Base-by-base conservation (phyloP, 2,329 filamentous ascomycete genomes). In the Aspergillus glaucus region DNA sequence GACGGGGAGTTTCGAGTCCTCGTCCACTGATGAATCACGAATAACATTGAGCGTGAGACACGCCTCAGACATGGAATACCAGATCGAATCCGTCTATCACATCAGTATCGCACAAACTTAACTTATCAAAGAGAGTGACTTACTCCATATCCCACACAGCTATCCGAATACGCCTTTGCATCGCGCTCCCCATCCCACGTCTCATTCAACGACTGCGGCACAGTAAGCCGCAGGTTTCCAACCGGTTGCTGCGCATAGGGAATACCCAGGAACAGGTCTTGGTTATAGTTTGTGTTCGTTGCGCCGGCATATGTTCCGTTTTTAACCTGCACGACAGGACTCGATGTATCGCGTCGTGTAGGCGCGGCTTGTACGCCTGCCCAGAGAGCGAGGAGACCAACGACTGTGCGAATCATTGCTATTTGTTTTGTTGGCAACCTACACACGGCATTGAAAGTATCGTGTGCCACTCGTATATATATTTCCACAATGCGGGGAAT, bases 21-120 rank as follows among this genome's bases (percentile, higher is more conserved):
- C 52, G 7, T 68, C 61, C 4, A 74, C 66, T 21, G 58, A 55
- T 50, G 65, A 59, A 5, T 75, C 74, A 3, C 81, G 74, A 22
- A 85, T 68, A 6, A 86, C 73, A 55, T 84, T 85, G 51, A 85
- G 66, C 41, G 79, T 81, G 3, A 85, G 70, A 52, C 82, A 85
- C 56, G 84, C 78, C 56, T 85, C 82, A 3, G 59, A 64, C 36
- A 55, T 56, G 4, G 57, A 9, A 70, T 60, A 70, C 63, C 52
- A 68, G 51, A 61, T 73, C 53, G 51, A 64, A 44, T 64, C 62
- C 6, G 62, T 55, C 66, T 66, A 49, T 28, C 7, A 8, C 34
- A 17, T 17, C 34, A 30, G 26, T 6, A 2, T 28, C 8, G 14
- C 30, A 21, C 22, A 5, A 22, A 22, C 22, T 34, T 15, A 15